These are phyloP conservation scores for Eutrema heterophyllum DNA, from an alignment of 345 rosid genomes.

Conservation along the genomic window DNA sequence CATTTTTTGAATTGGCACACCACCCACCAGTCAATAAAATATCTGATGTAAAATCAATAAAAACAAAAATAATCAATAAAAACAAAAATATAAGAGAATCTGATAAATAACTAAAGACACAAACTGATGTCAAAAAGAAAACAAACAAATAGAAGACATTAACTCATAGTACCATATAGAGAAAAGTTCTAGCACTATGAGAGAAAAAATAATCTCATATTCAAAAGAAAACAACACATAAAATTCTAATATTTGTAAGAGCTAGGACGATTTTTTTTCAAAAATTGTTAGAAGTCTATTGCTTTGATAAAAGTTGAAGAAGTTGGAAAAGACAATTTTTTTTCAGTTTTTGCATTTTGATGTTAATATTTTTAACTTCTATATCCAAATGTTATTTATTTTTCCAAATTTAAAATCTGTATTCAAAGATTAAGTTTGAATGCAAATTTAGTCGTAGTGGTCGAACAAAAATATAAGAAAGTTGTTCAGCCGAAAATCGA, in stretches of 20 bases:
- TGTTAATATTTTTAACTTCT: not conserved
- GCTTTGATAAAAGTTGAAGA: not conserved
- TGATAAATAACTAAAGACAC: not conserved
- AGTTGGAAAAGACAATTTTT: not conserved
- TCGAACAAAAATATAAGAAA: too few species aligned
- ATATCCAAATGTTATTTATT: not conserved
- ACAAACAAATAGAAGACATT: not conserved
- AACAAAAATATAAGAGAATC: not conserved
- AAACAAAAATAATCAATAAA: too few species aligned
- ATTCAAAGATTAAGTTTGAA: not conserved
- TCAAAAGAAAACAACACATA: not conserved
- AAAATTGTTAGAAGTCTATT: not conserved
- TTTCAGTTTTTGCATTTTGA: not conserved
- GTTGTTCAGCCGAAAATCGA: too few species aligned
- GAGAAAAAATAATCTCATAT: not conserved
- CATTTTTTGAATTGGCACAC: not conserved
- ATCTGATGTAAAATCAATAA: not conserved
- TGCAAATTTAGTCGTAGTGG: not conserved
- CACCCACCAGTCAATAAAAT: not conserved
- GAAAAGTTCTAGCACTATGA: not conserved
- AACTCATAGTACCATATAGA: not conserved
- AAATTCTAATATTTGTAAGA: not conserved
- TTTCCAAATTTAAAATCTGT: not conserved
- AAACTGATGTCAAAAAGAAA: not conserved
- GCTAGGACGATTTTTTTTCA: not conserved